A percentile compares a stretch with the other conserved stretches of the same genome.
phyloP scores from a whole-genome alignment of 371 early-diverging fungal species.

The Mortierella sp. region DNA sequence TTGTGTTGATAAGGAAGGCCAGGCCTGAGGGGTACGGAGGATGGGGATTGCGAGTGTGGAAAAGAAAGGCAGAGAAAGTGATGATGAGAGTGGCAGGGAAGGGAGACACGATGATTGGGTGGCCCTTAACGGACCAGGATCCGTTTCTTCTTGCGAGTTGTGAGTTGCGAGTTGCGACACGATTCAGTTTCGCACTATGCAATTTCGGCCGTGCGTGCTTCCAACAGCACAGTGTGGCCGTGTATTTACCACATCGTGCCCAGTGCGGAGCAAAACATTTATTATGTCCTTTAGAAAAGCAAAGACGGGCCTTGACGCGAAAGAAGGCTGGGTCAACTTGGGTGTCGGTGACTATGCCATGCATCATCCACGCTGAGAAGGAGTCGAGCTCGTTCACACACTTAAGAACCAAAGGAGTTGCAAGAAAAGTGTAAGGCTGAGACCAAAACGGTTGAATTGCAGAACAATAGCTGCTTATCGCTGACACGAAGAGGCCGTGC shows the following conservation, averaged over 20 bases:
- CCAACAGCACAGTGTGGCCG: too few relatives aligned
- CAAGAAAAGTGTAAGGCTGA: too few relatives aligned
- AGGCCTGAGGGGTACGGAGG: too few relatives aligned
- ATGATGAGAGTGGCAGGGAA: background rate
- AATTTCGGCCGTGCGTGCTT: background rate
- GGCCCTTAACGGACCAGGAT: background rate
- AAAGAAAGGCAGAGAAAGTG: background rate
- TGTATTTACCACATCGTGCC: background rate
- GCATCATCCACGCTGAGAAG: too few relatives aligned
- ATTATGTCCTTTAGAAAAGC: background rate
- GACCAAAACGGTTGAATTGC: too few relatives aligned
- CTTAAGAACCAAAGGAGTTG: too few relatives aligned
- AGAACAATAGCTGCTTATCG: too few relatives aligned
- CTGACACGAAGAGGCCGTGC: too few relatives aligned
- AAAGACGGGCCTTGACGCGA: background rate
- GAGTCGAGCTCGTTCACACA: too few relatives aligned
- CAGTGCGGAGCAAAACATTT: background rate
- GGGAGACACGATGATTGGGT: background rate
- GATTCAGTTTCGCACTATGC: background rate
- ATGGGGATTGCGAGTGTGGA: background rate
- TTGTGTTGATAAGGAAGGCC: background rate
- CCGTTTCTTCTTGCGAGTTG: background rate
- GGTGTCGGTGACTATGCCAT: too few relatives aligned
- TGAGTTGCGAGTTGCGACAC: too few relatives aligned
- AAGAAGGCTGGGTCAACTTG: background rate